Percentiles rank a stretch among this genome's conserved stretches.
Evolutionary conservation across 371 early-diverging fungal species (phyloP).

Genomic region (Apophysomyces sp.): DNA sequence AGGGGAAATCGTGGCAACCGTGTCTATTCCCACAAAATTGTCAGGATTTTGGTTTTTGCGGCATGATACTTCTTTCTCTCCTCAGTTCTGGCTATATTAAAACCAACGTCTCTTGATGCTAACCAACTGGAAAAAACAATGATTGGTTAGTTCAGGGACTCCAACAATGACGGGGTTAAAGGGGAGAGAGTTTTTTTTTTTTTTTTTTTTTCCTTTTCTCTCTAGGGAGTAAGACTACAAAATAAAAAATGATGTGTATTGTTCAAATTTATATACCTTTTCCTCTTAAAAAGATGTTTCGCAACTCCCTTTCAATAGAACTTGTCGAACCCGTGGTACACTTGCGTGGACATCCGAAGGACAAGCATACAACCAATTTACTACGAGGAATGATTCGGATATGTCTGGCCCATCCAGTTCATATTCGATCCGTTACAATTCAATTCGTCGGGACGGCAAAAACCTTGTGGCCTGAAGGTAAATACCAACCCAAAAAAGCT

Average conservation of each 20-base stretch:
- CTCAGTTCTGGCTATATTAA: no score
- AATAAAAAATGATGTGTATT: neutral
- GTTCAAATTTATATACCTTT: slow-evolving; percentile 9
- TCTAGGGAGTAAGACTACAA: neutral
- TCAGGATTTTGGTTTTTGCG: no score
- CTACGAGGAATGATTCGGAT: slow-evolving; percentile 36
- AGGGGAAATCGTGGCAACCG: no score
- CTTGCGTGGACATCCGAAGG: slow-evolving; percentile 34
- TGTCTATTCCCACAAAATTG: no score
- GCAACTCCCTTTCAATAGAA: slow-evolving; percentile 36
- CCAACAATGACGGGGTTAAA: neutral
- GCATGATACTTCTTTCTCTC: no score
- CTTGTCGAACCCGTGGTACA: slow-evolving; percentile 41
- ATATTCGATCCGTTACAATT: slow-evolving; percentile 30
- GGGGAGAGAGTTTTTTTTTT: slow-evolving; percentile 1
- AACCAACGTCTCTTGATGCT: no score
- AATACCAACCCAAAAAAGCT: neutral
- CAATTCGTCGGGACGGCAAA: slow-evolving; percentile 40
- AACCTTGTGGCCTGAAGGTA: slow-evolving; percentile 47
- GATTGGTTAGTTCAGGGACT: no score
- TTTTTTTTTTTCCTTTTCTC: slow-evolving; percentile 5
- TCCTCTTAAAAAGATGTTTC: slow-evolving; percentile 25
- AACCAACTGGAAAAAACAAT: no score
- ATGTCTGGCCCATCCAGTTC: slow-evolving; percentile 14
- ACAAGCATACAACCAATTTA: slow-evolving; percentile 32